Evolutionary conservation across 2,329 filamentous ascomycete species (phyloP).

Genomic region (Triangularia verruculosa): DNA sequence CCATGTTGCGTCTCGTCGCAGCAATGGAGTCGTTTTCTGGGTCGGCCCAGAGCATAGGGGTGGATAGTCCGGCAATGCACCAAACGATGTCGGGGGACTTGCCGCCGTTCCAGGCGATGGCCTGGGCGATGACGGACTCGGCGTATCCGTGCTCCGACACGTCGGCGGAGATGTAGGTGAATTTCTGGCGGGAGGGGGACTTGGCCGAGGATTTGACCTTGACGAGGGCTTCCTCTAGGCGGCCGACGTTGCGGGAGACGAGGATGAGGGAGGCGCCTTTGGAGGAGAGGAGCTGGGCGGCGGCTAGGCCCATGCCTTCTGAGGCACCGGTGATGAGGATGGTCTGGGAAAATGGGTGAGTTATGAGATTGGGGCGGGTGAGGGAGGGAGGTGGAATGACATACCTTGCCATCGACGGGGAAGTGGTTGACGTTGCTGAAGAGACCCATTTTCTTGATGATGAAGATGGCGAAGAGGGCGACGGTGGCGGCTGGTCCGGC

Average conservation of each 20-base stretch:
- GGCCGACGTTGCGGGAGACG: conserved; percentile 71
- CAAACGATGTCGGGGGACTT: conserved; percentile 79
- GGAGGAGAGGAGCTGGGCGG: conserved; percentile 69
- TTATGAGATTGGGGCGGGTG: background rate
- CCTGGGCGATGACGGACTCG: conserved; percentile 65
- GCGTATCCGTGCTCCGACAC: conserved; percentile 70
- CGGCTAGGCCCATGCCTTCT: conserved; percentile 82
- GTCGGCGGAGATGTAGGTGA: conserved; percentile 81
- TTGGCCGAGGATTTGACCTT: conserved; percentile 65
- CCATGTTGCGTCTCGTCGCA: conserved; percentile 74
- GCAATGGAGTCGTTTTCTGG: conserved; percentile 67
- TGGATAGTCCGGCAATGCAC: conserved; percentile 77
- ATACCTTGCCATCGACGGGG: conserved; percentile 80
- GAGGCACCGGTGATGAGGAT: conserved; percentile 87
- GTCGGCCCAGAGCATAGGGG: conserved; percentile 68
- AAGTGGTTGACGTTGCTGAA: conserved; percentile 72
- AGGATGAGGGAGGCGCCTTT: conserved; percentile 87
- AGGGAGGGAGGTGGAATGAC: conserved; percentile 27
- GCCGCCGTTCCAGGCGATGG: conserved; percentile 74
- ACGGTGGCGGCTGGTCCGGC: conserved; percentile 35
- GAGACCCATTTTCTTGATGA: conserved; percentile 58
- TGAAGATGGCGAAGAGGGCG: conserved; percentile 25
- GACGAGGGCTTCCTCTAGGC: conserved; percentile 68
- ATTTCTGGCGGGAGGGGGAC: conserved; percentile 66
- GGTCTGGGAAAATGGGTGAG: conserved; percentile 55